Percentiles rank a stretch among this genome's conserved stretches.
These are phyloP conservation scores for Fragosphaeria purpurea DNA, from an alignment of 2,329 filamentous ascomycete genomes.

Conservation along the genomic window DNA sequence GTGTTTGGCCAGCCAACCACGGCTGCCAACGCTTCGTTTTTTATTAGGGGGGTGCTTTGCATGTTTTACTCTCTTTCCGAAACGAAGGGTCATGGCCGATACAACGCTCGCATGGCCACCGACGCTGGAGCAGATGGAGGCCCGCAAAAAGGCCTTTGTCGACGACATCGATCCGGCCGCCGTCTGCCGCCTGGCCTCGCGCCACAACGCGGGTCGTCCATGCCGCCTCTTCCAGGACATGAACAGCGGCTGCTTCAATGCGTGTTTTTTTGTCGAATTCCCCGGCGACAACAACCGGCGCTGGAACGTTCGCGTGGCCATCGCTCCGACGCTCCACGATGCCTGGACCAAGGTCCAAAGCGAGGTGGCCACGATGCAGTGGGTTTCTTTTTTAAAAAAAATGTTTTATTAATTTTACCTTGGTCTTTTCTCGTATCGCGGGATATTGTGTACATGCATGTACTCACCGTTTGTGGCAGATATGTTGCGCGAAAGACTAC, in stretches of 20 bases:
- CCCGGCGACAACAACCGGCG: not conserved
- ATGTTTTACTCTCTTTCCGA: too few relatives aligned
- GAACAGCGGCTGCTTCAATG: too few relatives aligned
- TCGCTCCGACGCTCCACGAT: constrained; percentile 14
- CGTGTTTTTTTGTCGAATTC: too few relatives aligned
- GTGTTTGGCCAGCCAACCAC: too few relatives aligned
- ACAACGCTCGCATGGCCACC: not conserved
- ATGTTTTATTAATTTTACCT: not conserved
- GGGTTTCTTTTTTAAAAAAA: constrained; percentile 4
- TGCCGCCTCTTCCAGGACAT: too few relatives aligned
- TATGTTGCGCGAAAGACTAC: constrained; percentile 9
- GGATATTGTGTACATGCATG: not conserved
- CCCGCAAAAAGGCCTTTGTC: not conserved
- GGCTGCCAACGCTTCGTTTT: too few relatives aligned
- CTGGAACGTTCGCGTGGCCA: constrained; percentile 18
- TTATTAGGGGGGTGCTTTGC: too few relatives aligned
- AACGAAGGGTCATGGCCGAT: too few relatives aligned
- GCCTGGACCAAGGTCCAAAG: constrained; percentile 18
- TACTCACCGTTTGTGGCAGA: not conserved
- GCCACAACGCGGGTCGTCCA: too few relatives aligned
- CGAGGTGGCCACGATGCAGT: constrained; percentile 17
- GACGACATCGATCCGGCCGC: too few relatives aligned
- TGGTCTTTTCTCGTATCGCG: not conserved
- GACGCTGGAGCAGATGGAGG: not conserved
- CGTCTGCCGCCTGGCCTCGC: too few relatives aligned